A percentile compares a stretch with the other conserved stretches of the same genome.
These are phyloP conservation scores for Aspergillus fischeri DNA, from an alignment of 2,329 filamentous ascomycete species.

Conservation along the genomic window DNA sequence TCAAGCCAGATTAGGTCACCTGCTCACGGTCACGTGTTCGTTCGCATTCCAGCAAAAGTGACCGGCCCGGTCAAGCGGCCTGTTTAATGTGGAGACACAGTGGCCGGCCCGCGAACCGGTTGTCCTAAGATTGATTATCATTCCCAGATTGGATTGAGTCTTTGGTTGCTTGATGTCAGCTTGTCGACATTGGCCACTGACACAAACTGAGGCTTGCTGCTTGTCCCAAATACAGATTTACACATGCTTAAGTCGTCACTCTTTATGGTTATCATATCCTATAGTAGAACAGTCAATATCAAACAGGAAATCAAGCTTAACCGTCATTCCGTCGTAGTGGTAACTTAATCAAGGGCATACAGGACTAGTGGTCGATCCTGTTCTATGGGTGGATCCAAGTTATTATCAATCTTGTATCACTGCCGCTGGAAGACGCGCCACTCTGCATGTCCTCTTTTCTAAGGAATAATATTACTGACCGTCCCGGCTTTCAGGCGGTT, in stretches of 20 bases:
- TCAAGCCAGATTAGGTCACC: background rate
- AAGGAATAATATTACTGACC: slow-evolving; percentile 4
- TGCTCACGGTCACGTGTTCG: background rate
- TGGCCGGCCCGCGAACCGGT: background rate
- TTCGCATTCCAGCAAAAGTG: background rate
- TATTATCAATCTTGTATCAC: background rate
- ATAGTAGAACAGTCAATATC: background rate
- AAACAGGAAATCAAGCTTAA: background rate
- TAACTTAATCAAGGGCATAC: background rate
- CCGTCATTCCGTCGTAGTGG: background rate
- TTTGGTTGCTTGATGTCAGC: background rate
- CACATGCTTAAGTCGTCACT: background rate
- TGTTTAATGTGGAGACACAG: background rate
- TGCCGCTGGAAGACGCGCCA: background rate
- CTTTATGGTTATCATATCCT: background rate
- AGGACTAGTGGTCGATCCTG: background rate
- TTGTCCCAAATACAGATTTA: background rate
- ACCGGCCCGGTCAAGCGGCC: slow-evolving; percentile 13
- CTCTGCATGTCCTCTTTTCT: background rate
- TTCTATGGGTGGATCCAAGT: background rate
- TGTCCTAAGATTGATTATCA: background rate
- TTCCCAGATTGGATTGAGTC: no score
- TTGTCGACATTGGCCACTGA: background rate
- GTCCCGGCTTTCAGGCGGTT: slow-evolving; percentile 22
- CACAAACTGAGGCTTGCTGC: background rate